Evolutionary conservation across 1,139 yeast species (phyloP).

Genomic region (Yamadazyma pseudoaaseri): DNA sequence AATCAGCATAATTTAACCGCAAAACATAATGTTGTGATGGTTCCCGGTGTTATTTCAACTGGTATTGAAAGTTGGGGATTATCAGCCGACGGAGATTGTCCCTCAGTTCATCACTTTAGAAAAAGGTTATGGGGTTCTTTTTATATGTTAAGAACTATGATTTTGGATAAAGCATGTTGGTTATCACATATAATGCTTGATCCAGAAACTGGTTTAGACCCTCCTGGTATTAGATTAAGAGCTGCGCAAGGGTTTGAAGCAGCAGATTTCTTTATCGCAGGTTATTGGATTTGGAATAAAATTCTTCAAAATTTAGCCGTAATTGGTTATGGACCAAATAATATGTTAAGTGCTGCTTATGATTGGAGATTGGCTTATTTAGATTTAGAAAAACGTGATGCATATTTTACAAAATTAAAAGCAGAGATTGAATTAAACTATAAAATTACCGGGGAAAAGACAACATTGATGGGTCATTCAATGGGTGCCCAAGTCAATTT

Average conservation of each 20-base stretch:
- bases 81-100: slow-evolving; percentile 61
- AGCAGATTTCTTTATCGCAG: slow-evolving; percentile 93
- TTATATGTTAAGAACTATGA: slow-evolving; percentile 91
- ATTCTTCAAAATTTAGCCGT: slow-evolving; percentile 90
- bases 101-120: slow-evolving; percentile 79
- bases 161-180: slow-evolving; percentile 92
- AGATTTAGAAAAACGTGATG: slow-evolving; percentile 84
- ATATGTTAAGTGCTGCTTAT: slow-evolving; percentile 87
- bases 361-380: slow-evolving; percentile 94
- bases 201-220: slow-evolving; percentile 89
- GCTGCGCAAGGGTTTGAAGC: slow-evolving; percentile 98
- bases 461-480: slow-evolving; percentile 85
- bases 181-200: slow-evolving; percentile 86
- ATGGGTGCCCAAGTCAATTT: slow-evolving; percentile 93
- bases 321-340: slow-evolving; percentile 88
- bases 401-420: slow-evolving; percentile 77
- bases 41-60: slow-evolving; percentile 95
- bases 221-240: slow-evolving; percentile 72
- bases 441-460: slow-evolving; percentile 59
- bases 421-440: slow-evolving; percentile 60
- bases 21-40: slow-evolving; percentile 80
- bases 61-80: slow-evolving; percentile 95
- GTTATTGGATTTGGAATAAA: slow-evolving; percentile 99
- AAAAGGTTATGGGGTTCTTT: slow-evolving; percentile 96
- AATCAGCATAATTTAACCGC: slow-evolving; percentile 49